These are phyloP conservation scores for Colletotrichum paranaense DNA, from an alignment of 2,329 filamentous ascomycete genomes.

Conservation along the genomic window DNA sequence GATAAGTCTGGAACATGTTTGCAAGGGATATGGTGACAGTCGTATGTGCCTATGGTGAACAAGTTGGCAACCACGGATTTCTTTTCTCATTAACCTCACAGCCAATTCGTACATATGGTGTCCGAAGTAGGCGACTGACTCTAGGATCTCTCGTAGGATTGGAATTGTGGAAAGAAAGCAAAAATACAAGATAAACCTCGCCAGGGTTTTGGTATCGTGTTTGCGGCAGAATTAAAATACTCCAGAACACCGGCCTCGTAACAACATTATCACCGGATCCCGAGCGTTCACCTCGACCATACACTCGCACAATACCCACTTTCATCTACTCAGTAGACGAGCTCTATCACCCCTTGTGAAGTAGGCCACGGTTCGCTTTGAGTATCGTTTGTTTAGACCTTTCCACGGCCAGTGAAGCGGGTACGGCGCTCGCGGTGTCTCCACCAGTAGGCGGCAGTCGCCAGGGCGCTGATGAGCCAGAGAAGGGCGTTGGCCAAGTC, in stretches of 20 bases:
- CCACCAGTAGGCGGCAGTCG: slow-evolving; percentile 69
- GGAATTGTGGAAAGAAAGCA: not conserved
- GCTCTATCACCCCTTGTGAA: not conserved
- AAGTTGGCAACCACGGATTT: not conserved
- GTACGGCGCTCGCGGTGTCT: slow-evolving; percentile 62
- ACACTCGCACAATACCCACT: not conserved
- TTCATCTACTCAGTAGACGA: not conserved
- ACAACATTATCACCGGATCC: not conserved
- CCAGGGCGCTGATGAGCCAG: slow-evolving; percentile 75
- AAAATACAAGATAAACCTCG: not conserved
- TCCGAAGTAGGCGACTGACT: not conserved
- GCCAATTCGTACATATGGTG: not conserved
- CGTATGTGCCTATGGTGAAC: not conserved
- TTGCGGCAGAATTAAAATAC: not conserved
- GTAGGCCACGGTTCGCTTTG: not conserved
- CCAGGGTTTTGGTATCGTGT: slow-evolving; percentile 17
- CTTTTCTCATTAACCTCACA: not conserved
- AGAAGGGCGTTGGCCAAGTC: slow-evolving; percentile 80
- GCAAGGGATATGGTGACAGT: not conserved
- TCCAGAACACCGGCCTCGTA: not conserved
- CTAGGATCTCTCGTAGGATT: too few relatives aligned
- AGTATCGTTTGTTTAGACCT: slow-evolving; percentile 50
- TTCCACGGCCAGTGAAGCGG: slow-evolving; percentile 70
- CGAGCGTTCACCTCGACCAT: not conserved
- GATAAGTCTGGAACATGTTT: not conserved